Conservation (phyloP, 2,329 filamentous ascomycete genomes). For the Furcasterigmium furcatum region DNA sequence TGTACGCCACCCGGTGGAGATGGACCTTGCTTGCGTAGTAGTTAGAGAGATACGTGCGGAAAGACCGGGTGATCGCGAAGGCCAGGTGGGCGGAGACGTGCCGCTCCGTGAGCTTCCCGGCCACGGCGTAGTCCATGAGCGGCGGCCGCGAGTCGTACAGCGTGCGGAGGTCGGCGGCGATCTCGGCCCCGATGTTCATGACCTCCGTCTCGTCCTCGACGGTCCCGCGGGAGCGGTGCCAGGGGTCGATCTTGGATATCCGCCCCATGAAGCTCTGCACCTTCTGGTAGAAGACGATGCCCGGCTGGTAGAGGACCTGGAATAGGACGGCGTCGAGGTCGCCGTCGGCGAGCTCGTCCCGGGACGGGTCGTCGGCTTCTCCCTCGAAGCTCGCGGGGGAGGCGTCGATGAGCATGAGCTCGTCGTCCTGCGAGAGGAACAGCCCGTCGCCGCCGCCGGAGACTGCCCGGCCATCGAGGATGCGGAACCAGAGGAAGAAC, state of each 20-base stretch:
- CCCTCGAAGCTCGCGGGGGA: conserved; percentile 34
- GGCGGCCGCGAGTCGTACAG: conserved; percentile 48
- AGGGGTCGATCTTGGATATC: conserved; percentile 53
- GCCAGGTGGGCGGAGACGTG: conserved; percentile 46
- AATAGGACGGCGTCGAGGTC: conserved; percentile 49
- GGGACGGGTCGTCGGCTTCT: conserved; percentile 14
- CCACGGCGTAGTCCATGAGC: conserved; percentile 53
- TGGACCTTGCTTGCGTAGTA: conserved; percentile 54
- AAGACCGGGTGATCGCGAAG: conserved; percentile 47
- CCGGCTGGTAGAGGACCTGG: conserved; percentile 51
- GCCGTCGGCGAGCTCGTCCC: conserved; percentile 18
- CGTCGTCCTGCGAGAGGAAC: conserved; percentile 44
- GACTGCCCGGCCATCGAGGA: conserved; percentile 51
- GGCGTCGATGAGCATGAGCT: conserved; percentile 35
- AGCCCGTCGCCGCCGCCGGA: conserved; percentile 52
- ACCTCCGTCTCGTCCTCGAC: conserved; percentile 57
- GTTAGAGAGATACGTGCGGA: conserved; percentile 53
- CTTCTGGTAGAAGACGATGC: conserved; percentile 54
- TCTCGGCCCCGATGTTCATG: conserved; percentile 49
- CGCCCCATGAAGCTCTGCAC: conserved; percentile 55
- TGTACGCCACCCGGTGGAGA: conserved; percentile 55
- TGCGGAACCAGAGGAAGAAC: conserved; percentile 49
- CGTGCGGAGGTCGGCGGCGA: conserved; percentile 44
- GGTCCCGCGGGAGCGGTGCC: conserved; percentile 52
- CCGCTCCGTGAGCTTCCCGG: conserved; percentile 43